These are phyloP conservation scores for Ogataea henricii DNA, from an alignment of 805 yeast genomes.

Conservation along the genomic window DNA sequence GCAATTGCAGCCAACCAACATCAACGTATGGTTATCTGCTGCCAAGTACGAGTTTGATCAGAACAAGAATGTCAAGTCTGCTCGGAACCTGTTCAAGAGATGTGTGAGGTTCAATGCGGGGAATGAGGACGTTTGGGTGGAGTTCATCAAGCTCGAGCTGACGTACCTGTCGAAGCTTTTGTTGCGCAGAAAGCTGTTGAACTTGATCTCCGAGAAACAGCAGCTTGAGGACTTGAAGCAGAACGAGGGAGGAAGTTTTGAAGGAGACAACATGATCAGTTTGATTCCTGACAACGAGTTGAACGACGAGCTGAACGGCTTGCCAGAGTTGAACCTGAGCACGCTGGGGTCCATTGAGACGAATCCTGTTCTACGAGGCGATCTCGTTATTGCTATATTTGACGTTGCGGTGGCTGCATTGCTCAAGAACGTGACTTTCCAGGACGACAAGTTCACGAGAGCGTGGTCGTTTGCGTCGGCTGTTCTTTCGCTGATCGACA, in stretches of 20 bases:
- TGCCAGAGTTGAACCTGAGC: conserved; percentile 86
- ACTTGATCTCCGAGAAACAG: conserved; percentile 72
- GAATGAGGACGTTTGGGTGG: conserved; percentile 71
- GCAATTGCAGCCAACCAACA: conserved; percentile 87
- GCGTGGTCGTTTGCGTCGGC: conserved; percentile 41
- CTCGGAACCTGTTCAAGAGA: conserved; percentile 82
- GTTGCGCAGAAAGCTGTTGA: conserved; percentile 80
- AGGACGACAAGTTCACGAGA: conserved; percentile 40
- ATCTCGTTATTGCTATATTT: conserved; percentile 68
- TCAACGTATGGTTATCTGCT: conserved; percentile 91
- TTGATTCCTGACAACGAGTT: conserved; percentile 45
- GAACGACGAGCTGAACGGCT: conserved; percentile 62
- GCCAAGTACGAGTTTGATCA: conserved; percentile 91
- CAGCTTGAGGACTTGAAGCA: conserved; percentile 51
- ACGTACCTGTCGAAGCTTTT: conserved; percentile 81
- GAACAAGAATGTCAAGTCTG: conserved; percentile 85
- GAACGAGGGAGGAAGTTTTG: conserved; percentile 38
- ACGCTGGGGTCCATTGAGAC: conserved; percentile 85
- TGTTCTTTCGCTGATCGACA: conserved; percentile 62
- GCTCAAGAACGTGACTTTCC: conserved; percentile 26
- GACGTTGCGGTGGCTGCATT: conserved; percentile 62
- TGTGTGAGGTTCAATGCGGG: conserved; percentile 84
- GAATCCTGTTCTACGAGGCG: conserved; percentile 77
- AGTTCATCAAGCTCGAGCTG: conserved; percentile 86
- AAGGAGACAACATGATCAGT: conserved; percentile 29